Evolutionary conservation across 805 yeast genomes (phyloP), one percentile per base, ranked within the genome.

Genomic region (Monosporozyma solicola): DNA sequence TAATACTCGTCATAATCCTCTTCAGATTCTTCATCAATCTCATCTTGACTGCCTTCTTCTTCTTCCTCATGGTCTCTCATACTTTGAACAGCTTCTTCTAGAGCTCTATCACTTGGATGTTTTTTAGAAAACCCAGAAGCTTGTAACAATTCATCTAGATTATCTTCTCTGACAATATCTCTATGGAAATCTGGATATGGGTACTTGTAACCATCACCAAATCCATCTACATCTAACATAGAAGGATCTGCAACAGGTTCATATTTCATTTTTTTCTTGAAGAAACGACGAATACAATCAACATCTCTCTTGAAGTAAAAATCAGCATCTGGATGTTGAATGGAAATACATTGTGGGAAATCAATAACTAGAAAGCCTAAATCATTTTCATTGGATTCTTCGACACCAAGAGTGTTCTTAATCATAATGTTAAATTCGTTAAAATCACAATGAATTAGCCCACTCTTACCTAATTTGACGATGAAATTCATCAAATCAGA

Each of bases 261-360:
- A 62, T 87, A 94, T 57, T 80, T 80, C 60, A 92, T 79, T 67
- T 86, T 86, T 66, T 81, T 82, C 55, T 76, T 82, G 72, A 94
- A 94, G 64, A 92, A 94, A 47, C 83, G 76, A 57, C 90, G 77
- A 51, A 94, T 83, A 69, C 98, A 91, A 53, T 88, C 87, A 25
- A 94, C 95, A 71, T 94, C 99, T 72, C 99, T 79, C 61, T 87
- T 81, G 69, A 94, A 94, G 68, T 88, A 91, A 53, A 77, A 79
- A 57, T 84, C 84, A 6, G 98, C 97, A 66, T 94, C 97, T 3
- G 74, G 76, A 65, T 94, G 99, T 59, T 86, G 91, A 47, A 87
- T 87, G 24, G 97, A 88, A 16, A 94, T 86, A 80, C 97, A 92
- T 71, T 94, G 99, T 3, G 99, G 99, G 75, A 94, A 94, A 76